phyloP scores from a whole-genome alignment of 345 rosid genomes.

The Kernera saxatilis region DNA sequence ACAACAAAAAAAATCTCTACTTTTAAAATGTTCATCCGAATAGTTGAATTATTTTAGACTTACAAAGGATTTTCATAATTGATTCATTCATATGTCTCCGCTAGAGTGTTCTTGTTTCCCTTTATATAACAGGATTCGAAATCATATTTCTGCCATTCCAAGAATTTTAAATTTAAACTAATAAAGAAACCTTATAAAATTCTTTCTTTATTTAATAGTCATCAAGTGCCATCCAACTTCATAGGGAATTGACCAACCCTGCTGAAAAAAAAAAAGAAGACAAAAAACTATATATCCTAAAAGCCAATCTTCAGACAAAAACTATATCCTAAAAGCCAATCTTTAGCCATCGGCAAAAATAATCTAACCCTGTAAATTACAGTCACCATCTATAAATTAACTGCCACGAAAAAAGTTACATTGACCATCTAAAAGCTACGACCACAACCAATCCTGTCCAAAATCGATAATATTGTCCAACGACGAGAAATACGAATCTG shows the following conservation, averaged over 20 bases:
- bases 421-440: neutral
- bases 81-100: too few relatives aligned
- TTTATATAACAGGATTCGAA: too few relatives aligned
- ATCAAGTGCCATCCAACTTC: neutral
- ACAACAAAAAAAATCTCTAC: too few relatives aligned
- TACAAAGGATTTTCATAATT: too few relatives aligned
- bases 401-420: neutral
- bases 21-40: too few relatives aligned
- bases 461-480: slow-evolving; percentile 34
- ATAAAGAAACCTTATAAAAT: neutral
- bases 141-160: neutral
- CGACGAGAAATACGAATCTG: slow-evolving; percentile 40
- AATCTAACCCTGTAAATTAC: neutral
- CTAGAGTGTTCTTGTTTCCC: too few relatives aligned
- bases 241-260: neutral
- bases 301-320: slow-evolving; percentile 1
- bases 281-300: neutral
- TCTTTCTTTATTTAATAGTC: neutral
- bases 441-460: slow-evolving; percentile 41
- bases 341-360: neutral
- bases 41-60: too few relatives aligned
- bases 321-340: neutral
- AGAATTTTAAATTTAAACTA: neutral
- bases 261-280: neutral
- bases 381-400: neutral